Conservation (phyloP, 2,329 filamentous ascomycete genomes). For the Chaetoscypha palmicola region DNA sequence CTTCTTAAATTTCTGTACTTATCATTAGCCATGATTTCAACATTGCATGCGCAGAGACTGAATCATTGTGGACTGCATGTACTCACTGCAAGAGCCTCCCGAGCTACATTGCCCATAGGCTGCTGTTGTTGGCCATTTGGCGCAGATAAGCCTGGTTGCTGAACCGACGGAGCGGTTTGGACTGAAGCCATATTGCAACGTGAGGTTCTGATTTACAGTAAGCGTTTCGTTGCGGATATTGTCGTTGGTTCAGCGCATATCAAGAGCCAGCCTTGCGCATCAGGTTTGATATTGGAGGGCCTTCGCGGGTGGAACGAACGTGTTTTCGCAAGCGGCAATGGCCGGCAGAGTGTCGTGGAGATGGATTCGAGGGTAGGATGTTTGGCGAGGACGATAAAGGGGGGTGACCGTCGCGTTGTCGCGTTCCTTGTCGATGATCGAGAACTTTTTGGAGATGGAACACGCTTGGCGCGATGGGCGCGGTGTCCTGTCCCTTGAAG, state of each 20-base stretch:
- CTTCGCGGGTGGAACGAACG: slow-evolving; percentile 16
- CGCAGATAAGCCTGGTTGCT: slow-evolving; percentile 56
- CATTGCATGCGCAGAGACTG: too few relatives aligned
- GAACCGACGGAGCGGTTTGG: slow-evolving; percentile 63
- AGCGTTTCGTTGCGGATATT: slow-evolving; percentile 15
- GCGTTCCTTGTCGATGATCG: slow-evolving; percentile 4
- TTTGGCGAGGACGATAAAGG: slow-evolving; percentile 20
- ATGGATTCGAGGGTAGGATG: slow-evolving; percentile 8
- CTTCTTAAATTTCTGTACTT: slow-evolving; percentile 69
- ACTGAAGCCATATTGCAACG: slow-evolving; percentile 65
- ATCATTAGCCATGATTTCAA: slow-evolving; percentile 29
- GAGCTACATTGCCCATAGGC: slow-evolving; percentile 34
- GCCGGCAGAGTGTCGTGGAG: slow-evolving; percentile 10
- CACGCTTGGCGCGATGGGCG: slow-evolving; percentile 26
- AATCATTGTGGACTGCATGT: too few relatives aligned
- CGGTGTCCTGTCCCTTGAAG: slow-evolving; percentile 10
- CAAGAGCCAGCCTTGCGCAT: slow-evolving; percentile 32
- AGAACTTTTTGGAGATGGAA: slow-evolving; percentile 26
- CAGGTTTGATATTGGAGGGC: slow-evolving; percentile 22
- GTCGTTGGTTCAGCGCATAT: slow-evolving; percentile 27
- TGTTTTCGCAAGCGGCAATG: slow-evolving; percentile 13
- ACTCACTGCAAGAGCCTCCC: slow-evolving; percentile 65
- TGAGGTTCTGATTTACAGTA: slow-evolving; percentile 10
- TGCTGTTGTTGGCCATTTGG: slow-evolving; percentile 63
- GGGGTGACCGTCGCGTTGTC: slow-evolving; percentile 23